Percentiles rank a stretch among this genome's conserved stretches.
These are phyloP conservation scores for Elaeis oleifera DNA, from an alignment of 202 grass and related monocot species.

Conservation along the genomic window DNA sequence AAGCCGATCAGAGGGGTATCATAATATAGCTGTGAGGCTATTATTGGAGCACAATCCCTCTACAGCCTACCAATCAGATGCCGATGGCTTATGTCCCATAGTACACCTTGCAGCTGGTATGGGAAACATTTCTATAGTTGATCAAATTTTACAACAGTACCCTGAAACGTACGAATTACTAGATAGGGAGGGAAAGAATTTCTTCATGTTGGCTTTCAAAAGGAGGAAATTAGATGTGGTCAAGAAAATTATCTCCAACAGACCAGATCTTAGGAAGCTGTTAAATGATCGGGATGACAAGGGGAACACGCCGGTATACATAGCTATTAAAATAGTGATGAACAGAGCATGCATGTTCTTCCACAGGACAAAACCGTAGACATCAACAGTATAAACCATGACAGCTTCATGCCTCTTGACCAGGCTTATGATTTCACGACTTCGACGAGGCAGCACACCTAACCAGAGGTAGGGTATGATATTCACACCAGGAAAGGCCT, in stretches of 20 bases:
- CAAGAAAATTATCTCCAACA: background rate
- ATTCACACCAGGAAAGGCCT: slow-evolving; percentile 17
- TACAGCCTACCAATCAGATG: slow-evolving; percentile 19
- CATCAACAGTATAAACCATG: slow-evolving; percentile 12
- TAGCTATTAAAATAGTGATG: too few relatives aligned
- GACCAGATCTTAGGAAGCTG: background rate
- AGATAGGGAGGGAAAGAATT: slow-evolving; percentile 26
- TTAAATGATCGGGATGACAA: too few relatives aligned
- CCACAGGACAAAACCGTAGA: too few relatives aligned
- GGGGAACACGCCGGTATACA: too few relatives aligned
- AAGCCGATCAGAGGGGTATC: background rate
- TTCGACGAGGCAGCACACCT: slow-evolving; percentile 9
- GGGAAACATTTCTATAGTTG: background rate
- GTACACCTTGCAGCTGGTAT: slow-evolving; percentile 19
- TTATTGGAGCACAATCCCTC: slow-evolving; percentile 9
- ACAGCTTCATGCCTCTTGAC: slow-evolving; percentile 17
- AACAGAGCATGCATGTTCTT: too few relatives aligned
- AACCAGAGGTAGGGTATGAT: slow-evolving; percentile 15
- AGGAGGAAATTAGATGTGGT: background rate
- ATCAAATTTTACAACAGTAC: slow-evolving; percentile 5
- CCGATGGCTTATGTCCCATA: slow-evolving; percentile 23
- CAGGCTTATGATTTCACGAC: slow-evolving; percentile 27
- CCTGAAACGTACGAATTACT: slow-evolving; percentile 1
- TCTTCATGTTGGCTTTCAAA: slow-evolving; percentile 22
- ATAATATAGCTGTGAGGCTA: background rate